A percentile compares a stretch with the other conserved stretches of the same genome.
phyloP scores from a whole-genome alignment of 2,329 filamentous ascomycete species.

The Penicillium janthinellum region DNA sequence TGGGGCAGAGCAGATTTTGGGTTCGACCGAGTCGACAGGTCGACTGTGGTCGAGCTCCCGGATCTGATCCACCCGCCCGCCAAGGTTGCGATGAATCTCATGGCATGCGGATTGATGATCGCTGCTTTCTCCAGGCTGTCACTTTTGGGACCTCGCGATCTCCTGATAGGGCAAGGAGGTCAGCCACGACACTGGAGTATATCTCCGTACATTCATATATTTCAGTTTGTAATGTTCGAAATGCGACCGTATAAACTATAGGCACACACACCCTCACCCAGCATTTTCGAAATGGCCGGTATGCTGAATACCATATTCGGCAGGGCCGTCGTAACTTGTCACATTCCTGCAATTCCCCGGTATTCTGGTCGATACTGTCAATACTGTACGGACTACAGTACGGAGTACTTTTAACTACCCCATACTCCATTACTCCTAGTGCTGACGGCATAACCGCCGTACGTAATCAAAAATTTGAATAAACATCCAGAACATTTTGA shows the following conservation, averaged over 20 bases:
- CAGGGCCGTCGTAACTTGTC: conserved; percentile 4
- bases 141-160: background rate
- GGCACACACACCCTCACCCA: background rate
- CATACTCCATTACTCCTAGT: background rate
- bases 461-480: background rate
- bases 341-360: conserved; percentile 19
- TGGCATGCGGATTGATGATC: conserved; percentile 22
- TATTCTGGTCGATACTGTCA: background rate
- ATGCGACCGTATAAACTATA: background rate
- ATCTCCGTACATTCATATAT: background rate
- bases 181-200: background rate
- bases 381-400: background rate
- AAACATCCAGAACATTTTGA: no score
- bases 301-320: conserved; percentile 27
- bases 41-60: conserved; percentile 3
- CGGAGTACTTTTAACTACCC: background rate
- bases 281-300: conserved; percentile 6
- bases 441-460: background rate
- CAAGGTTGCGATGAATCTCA: conserved; percentile 27
- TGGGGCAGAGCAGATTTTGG: conserved; percentile 14
- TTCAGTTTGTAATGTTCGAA: background rate
- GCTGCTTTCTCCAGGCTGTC: conserved; percentile 9
- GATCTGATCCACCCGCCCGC: conserved; percentile 20
- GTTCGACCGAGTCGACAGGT: conserved; percentile 16
- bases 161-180: background rate